Conservation (phyloP, 371 early-diverging fungal genomes). For the Apophysomyces elegans region DNA sequence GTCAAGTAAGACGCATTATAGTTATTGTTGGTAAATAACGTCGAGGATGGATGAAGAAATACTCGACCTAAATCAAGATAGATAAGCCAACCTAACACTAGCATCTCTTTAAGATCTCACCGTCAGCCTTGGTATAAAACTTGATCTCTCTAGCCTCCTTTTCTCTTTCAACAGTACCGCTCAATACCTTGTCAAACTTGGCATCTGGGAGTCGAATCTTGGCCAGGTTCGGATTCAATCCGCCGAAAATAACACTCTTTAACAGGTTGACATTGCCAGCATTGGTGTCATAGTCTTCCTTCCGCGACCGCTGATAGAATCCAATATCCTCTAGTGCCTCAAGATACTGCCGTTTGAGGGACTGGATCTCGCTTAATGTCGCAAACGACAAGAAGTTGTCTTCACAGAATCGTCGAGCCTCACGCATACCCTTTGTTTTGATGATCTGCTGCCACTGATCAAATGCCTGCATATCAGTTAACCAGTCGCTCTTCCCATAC, state of each 20-base stretch:
- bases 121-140: constrained; percentile 68
- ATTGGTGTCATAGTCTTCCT: constrained; percentile 49
- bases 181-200: constrained; percentile 72
- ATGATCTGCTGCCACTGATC: constrained; percentile 61
- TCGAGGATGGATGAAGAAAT: constrained; percentile 82
- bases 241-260: constrained; percentile 65
- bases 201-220: constrained; percentile 72
- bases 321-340: constrained; percentile 69
- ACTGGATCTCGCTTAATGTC: constrained; percentile 51
- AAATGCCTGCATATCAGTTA: constrained; percentile 71
- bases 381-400: constrained; percentile 68
- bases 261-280: constrained; percentile 56
- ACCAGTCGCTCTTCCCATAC: constrained; percentile 67
- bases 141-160: constrained; percentile 76
- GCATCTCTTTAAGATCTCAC: constrained; percentile 19
- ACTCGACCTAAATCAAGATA: constrained; percentile 56
- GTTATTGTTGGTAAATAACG: constrained; percentile 61
- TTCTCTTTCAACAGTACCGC: constrained; percentile 76
- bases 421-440: constrained; percentile 36
- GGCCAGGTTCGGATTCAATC: constrained; percentile 73
- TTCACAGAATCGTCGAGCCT: constrained; percentile 41
- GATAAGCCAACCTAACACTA: not conserved
- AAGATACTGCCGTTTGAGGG: constrained; percentile 58
- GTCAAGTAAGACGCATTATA: constrained; percentile 70
- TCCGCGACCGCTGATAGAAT: constrained; percentile 34